Conservation (phyloP, 2,329 filamentous ascomycete species). For the Colletotrichum eleusines region DNA sequence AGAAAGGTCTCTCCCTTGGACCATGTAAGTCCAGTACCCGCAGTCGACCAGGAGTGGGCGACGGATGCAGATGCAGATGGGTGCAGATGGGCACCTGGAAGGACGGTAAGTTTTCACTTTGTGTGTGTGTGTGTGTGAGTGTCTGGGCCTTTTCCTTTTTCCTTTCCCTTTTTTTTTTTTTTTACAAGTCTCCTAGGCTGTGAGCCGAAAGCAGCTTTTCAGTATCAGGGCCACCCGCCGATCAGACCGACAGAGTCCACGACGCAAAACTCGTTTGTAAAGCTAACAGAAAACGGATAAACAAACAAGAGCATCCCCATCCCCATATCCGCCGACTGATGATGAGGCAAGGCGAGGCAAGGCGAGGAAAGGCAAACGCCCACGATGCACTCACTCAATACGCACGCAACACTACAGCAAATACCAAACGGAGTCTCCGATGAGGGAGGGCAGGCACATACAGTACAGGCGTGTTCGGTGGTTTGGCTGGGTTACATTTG, state of each 20-base stretch:
- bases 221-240: slow-evolving; percentile 14
- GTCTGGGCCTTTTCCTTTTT: neutral
- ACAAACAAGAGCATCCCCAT: neutral
- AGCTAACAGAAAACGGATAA: neutral
- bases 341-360: neutral
- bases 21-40: slow-evolving; percentile 13
- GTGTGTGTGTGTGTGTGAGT: neutral
- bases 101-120: neutral
- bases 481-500: neutral
- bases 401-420: neutral
- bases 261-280: neutral
- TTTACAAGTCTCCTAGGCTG: neutral
- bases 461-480: slow-evolving; percentile 1
- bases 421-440: neutral
- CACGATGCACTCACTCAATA: neutral
- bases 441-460: neutral
- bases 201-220: slow-evolving; percentile 6
- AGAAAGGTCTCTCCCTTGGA: slow-evolving; percentile 3
- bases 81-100: neutral
- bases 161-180: no score
- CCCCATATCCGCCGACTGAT: neutral
- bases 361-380: slow-evolving; percentile 1
- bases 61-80: slow-evolving; percentile 4
- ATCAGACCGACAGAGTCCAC: slow-evolving; percentile 11
- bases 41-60: slow-evolving; percentile 4